A percentile compares a stretch with the other conserved stretches of the same genome.
Conservation (phyloP, 2,329 filamentous ascomycete genomes). For the Arthroderma sp. region DNA sequence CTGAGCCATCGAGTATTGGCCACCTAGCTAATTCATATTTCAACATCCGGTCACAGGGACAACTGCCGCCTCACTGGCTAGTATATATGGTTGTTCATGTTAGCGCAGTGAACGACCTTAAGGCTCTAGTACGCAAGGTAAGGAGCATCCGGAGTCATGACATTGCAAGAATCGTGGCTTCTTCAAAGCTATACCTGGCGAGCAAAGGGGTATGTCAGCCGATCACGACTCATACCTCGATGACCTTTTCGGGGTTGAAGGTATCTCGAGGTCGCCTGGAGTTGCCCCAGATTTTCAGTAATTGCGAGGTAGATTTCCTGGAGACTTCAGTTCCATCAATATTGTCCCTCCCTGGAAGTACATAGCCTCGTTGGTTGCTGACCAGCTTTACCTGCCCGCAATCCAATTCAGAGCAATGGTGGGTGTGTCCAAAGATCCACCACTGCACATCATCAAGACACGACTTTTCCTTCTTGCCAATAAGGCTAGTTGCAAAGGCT, state of each 20-base stretch:
- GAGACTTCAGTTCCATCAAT: slow-evolving; percentile 9
- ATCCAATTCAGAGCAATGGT: slow-evolving; percentile 33
- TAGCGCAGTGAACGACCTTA: no score
- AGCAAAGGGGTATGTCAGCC: no score
- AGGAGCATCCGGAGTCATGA: no score
- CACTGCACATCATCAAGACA: slow-evolving; percentile 9
- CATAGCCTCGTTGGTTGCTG: slow-evolving; percentile 37
- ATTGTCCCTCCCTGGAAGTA: no score
- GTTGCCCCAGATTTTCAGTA: not conserved
- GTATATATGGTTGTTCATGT: no score
- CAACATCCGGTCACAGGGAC: no score
- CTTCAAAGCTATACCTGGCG: no score
- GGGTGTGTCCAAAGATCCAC: slow-evolving; percentile 39
- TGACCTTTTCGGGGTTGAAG: slow-evolving; percentile 5
- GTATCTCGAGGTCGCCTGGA: not conserved
- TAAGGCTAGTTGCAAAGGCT: slow-evolving; percentile 29
- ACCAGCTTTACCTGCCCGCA: slow-evolving; percentile 28
- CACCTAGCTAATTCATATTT: no score
- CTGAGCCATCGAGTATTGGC: no score
- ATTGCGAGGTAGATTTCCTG: slow-evolving; percentile 16
- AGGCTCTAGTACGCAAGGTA: no score
- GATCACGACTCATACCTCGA: slow-evolving; percentile 6
- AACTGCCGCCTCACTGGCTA: no score
- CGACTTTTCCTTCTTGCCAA: not conserved
- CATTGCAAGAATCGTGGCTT: no score